Conservation (phyloP, 1,284 basidiomycete genomes). For the Gymnopus androsaceus region DNA sequence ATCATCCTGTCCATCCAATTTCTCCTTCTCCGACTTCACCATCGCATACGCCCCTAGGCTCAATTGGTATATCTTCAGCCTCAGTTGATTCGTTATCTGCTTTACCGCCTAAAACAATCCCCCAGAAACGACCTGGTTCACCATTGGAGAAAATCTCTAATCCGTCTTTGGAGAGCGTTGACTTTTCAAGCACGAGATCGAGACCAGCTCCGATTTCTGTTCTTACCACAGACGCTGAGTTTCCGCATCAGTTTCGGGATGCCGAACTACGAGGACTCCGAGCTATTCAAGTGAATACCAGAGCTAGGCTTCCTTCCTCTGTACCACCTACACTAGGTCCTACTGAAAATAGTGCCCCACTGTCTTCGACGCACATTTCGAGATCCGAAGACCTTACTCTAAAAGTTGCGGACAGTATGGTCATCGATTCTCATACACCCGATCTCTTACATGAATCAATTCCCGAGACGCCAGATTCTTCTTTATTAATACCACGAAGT, state of each 20-base stretch:
- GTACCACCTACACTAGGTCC: too few relatives aligned
- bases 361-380: too few relatives aligned
- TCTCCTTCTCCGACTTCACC: background rate
- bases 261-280: too few relatives aligned
- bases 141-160: slow-evolving; percentile 4
- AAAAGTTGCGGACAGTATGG: too few relatives aligned
- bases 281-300: background rate
- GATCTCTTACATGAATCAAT: too few relatives aligned
- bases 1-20: background rate
- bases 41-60: background rate
- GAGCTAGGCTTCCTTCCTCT: too few relatives aligned
- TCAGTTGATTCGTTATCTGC: background rate
- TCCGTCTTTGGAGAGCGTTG: background rate
- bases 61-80: too few relatives aligned
- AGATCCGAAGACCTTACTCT: too few relatives aligned
- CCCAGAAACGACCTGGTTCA: slow-evolving; percentile 12
- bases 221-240: background rate
- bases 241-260: slow-evolving; percentile 8
- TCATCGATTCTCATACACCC: too few relatives aligned
- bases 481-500: too few relatives aligned
- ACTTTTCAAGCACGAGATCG: background rate
- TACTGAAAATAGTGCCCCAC: too few relatives aligned
- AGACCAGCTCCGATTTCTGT: background rate
- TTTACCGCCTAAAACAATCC: background rate
- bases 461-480: too few relatives aligned